Evolutionary conservation across 495 filamentous ascomycete species (phyloP), one percentile per base, ranked within the genome.

Genomic region (Zalerion maritima): DNA sequence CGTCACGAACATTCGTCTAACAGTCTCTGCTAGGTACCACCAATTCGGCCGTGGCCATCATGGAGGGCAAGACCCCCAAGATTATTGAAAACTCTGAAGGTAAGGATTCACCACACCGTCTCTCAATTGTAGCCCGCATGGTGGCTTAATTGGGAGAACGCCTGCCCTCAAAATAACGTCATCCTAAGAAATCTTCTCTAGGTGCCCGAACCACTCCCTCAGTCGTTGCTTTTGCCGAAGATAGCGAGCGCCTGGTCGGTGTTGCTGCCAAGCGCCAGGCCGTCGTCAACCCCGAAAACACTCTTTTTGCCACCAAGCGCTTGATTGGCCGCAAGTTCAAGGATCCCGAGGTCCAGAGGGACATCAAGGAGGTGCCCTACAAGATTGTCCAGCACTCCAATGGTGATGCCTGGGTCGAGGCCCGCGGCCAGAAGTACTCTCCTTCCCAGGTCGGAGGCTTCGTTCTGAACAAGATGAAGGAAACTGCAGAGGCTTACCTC

Each of bases 311-410:
- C 59, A 97, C 89, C 36, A 97, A 97, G 78, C 84, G 89, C 74
- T 75, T 97, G 53, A 97, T 97, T 53, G 89, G 89, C 43, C 84
- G 89, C 51, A 96, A 96, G 67, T 97, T 85, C 68, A 89, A 78
- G 52, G 89, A 97, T 52, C 49, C 68, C 41, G 89, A 97, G 69
- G 84, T 93, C 21, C 89, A 97, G 70, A 80, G 87, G 50, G 89
- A 97, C 45, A 87, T 97, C 56, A 81, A 89, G 60, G 82, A 97
- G 60, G 89, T 97, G 9, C 89, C 89, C 31, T 97, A 93, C 72
- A 96, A 96, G 73, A 97, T 97, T 46, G 77, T 96, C 26, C 87
- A 94, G 60, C 89, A 97, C 74, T 73, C 67, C 58, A 97, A 97
- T 52, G 89, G 89, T 43, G 89, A 97, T 46, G 89, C 89, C 43